Evolutionary conservation across 2,329 filamentous ascomycete species (phyloP).

Genomic region (Nigrograna mackinnonii): DNA sequence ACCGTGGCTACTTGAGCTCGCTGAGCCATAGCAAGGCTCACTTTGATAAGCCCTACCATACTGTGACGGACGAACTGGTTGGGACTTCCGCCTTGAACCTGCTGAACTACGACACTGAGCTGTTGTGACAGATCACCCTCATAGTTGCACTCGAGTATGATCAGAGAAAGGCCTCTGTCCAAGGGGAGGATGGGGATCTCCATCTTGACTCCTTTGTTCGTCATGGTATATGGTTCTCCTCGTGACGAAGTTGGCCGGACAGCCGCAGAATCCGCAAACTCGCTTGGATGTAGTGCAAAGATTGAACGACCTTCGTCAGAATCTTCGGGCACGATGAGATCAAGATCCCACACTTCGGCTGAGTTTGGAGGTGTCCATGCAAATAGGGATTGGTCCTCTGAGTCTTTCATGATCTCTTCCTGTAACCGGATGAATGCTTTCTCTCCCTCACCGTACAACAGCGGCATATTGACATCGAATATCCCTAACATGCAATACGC

Average conservation of each 20-base stretch:
- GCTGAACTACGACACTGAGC: slow-evolving; percentile 7
- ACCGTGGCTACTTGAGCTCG: no score
- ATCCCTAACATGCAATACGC: slow-evolving; percentile 1
- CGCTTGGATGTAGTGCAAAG: slow-evolving; percentile 9
- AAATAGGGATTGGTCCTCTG: not conserved
- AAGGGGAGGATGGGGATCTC: slow-evolving; percentile 6
- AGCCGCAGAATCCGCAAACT: slow-evolving; percentile 4
- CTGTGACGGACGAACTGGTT: slow-evolving; percentile 8
- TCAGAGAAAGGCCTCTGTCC: not conserved
- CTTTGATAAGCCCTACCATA: no score
- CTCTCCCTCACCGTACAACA: not conserved
- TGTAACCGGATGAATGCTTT: not conserved
- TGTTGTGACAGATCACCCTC: slow-evolving; percentile 1
- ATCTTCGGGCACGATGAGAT: not conserved
- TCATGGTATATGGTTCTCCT: slow-evolving; percentile 7
- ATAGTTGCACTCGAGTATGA: slow-evolving; percentile 6
- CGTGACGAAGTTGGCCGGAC: slow-evolving; percentile 1
- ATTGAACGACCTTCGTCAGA: not conserved
- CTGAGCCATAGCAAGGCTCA: no score
- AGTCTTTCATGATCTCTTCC: slow-evolving; percentile 1
- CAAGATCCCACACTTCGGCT: slow-evolving; percentile 1
- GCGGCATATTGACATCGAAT: slow-evolving; percentile 1
- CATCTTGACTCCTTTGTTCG: slow-evolving; percentile 10
- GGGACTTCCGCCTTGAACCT: slow-evolving; percentile 1
- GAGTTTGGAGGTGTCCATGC: slow-evolving; percentile 2